Evolutionary conservation across 1,284 basidiomycete genomes (phyloP), one percentile per base, ranked within the genome.

Genomic region (Cryptococcus sp.): DNA sequence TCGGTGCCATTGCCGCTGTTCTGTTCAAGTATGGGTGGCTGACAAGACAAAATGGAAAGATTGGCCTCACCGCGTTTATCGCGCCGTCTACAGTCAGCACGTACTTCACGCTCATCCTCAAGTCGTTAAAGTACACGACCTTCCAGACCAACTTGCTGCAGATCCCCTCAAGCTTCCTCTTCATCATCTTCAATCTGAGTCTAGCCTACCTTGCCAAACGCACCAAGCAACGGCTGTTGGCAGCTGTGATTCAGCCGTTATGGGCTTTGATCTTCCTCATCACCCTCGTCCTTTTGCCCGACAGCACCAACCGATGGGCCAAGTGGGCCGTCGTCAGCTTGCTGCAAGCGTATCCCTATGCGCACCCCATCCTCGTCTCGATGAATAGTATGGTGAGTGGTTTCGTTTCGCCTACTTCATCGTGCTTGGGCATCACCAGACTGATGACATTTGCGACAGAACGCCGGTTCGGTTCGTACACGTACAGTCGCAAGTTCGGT

Each of bases 141-240:
- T 83, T 86, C 53, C 70, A 83, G 56, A 82, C 84, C 16, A 88
- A 87, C 69, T 74, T 88, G 42, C 79, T 88, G 54, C 83, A 81
- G 8, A 85, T 88, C 50, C 66, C 68, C 2, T 57, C 60, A 23
- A 53, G 56, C 20, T 59, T 65, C 16, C 50, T 78, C 17, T 75
- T 70, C 25, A 72, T 78, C 56, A 46, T 77, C 58, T 69, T 68
- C 55, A 72, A 72, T 56, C 47, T 78, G 50, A 45, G 46, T 11
- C 48, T 78, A n/a, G 66, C 71, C 0, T 66, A 60, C 39, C 47
- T 62, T 2, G 67, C 71, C 27, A 70, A 71, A 40, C 48, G 61
- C 19, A 40, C 70, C 57, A 66, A 73, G 6, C 64, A 71, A 20
- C 66, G 76, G 0, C 47, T 60, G 17, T 46, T 68, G 17, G 41